phyloP scores from a whole-genome alignment of 306 rosid species.

The Inga laurina region DNA sequence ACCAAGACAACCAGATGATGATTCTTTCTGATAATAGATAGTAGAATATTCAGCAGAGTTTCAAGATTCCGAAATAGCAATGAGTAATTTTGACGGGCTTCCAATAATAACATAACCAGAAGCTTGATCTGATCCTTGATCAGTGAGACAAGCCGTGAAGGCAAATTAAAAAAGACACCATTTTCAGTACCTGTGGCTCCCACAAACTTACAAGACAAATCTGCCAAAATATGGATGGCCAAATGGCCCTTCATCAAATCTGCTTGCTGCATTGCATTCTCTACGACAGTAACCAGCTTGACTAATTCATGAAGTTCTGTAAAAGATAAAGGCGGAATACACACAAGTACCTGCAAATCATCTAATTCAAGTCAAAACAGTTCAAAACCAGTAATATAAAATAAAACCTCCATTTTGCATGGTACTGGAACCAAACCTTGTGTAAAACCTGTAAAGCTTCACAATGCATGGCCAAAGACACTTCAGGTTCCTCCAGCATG shows the following conservation, averaged over 20 bases:
- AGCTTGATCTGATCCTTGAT: constrained; percentile 52
- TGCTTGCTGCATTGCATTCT: constrained; percentile 38
- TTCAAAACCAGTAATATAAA: constrained; percentile 16
- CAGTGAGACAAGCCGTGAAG: constrained; percentile 42
- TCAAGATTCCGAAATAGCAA: constrained; percentile 37
- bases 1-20: constrained; percentile 38
- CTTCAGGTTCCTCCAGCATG: constrained; percentile 39
- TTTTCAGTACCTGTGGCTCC: constrained; percentile 27
- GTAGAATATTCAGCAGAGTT: constrained; percentile 43
- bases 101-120: constrained; percentile 33
- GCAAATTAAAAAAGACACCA: constrained; percentile 28
- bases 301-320: constrained; percentile 32
- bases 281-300: constrained; percentile 43
- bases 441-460: constrained; percentile 43
- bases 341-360: constrained; percentile 48
- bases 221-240: constrained; percentile 44
- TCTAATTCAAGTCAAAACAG: constrained; percentile 23
- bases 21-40: constrained; percentile 39
- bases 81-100: constrained; percentile 34
- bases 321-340: constrained; percentile 25
- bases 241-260: constrained; percentile 31
- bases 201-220: constrained; percentile 38
- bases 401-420: constrained; percentile 1
- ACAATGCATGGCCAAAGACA: constrained; percentile 41
- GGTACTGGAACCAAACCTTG: constrained; percentile 42